Base-by-base conservation (phyloP, 805 yeast genomes). In the Blastobotrys muscicola region DNA sequence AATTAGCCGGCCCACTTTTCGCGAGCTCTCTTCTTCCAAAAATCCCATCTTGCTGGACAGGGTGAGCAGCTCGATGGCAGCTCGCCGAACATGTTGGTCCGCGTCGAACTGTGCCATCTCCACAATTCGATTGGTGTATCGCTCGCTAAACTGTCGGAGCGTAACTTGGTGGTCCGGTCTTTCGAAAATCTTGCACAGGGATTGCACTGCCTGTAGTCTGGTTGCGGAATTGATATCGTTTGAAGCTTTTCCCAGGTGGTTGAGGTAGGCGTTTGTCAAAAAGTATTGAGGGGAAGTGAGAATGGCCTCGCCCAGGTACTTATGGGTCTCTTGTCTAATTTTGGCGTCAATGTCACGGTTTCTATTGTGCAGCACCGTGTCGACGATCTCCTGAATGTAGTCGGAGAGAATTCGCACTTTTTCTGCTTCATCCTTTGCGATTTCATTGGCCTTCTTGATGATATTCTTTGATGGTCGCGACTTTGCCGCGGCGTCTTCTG, bases 181-280 rank as follows among this genome's bases (percentile, higher is more conserved):
- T 41, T 62, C 66, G 55, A 75, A 75, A 15, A 78, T 61, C 52
- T 66, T 76, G 9, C 67, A 58, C 36, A 87, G 62, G 3, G 72
- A 69, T 50, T 69, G 75, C 20, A 82, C 56, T 1, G 78, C 87
- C 51, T 83, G 86, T 7, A 69, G 57, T 51, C 94, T 71, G 1
- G 85, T 94, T 2, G 57, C 49, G 8, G 72, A 60, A 11, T 74
- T 71, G 2, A 76, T 67, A 56, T 87, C 96, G n/a, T 89, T 78
- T 35, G 89, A 64, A 30, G 85, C 67, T 94, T 94, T 83, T 3
- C 95, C 95, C 55, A 83, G 71, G 59, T 83, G 85, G 49, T 87
- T 73, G 49, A 86, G 68, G 54, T 78, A 85, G 1, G 79, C 67
- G 9, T 81, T 78, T 47, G 77, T 82, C 50, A 82, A 72, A 54